These are phyloP conservation scores for Microdochium trichocladiopsis DNA, from an alignment of 2,329 filamentous ascomycete genomes.

Conservation along the genomic window DNA sequence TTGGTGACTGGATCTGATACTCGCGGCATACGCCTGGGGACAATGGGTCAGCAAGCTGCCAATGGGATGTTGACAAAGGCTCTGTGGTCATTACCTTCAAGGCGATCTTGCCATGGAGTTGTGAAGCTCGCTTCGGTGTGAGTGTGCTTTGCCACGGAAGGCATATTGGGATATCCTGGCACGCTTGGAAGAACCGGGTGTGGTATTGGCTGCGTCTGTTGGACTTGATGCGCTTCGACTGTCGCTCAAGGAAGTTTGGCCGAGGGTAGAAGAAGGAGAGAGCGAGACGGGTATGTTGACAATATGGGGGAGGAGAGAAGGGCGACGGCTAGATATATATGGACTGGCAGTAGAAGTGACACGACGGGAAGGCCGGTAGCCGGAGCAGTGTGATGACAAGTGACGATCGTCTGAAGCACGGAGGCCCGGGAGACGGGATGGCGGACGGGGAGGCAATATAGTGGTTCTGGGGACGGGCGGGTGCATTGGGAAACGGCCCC, in stretches of 20 bases:
- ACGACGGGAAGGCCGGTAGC: no score
- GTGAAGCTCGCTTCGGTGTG: slow-evolving; percentile 8
- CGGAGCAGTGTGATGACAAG: no score
- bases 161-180: slow-evolving; percentile 7
- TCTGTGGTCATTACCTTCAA: slow-evolving; percentile 51
- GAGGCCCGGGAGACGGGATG: background rate
- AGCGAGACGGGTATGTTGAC: no score
- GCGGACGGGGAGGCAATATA: background rate
- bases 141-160: slow-evolving; percentile 9
- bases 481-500: background rate
- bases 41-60: no score
- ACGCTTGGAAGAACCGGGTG: background rate
- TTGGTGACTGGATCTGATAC: slow-evolving; percentile 43
- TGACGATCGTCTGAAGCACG: background rate
- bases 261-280: no score
- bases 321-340: no score
- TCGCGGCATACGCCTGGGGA: slow-evolving; percentile 49
- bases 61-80: no score
- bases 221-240: no score
- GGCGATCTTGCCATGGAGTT: slow-evolving; percentile 47
- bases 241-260: no score
- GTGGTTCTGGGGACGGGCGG: background rate
- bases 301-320: no score
- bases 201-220: background rate
- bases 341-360: no score